phyloP scores from a whole-genome alignment of 495 filamentous ascomycete genomes.

The Gamarada debralockiae region DNA sequence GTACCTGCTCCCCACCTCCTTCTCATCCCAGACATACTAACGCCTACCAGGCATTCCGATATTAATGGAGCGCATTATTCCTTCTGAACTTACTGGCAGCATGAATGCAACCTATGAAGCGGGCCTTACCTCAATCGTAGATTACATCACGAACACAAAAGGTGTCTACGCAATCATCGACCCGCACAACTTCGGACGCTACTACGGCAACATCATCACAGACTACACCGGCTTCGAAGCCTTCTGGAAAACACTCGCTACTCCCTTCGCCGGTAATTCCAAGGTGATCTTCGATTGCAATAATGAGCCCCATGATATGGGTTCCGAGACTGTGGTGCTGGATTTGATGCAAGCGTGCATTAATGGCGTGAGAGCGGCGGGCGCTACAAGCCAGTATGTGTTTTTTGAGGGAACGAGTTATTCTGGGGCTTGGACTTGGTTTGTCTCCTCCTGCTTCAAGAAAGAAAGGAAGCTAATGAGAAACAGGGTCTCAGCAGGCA shows the following conservation, averaged over 20 bases:
- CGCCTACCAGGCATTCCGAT: too few relatives aligned
- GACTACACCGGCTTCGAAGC: conserved; percentile 46
- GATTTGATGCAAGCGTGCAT: conserved; percentile 59
- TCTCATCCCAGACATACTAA: too few relatives aligned
- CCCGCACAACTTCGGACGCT: conserved; percentile 60
- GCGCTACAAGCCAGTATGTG: conserved; percentile 61
- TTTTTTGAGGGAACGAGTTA: conserved; percentile 54
- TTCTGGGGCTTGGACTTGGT: conserved; percentile 23
- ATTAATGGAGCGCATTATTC: conserved; percentile 64
- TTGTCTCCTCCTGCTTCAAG: too few relatives aligned
- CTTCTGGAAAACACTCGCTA: conserved; percentile 57
- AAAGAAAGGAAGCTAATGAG: not conserved
- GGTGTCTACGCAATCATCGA: conserved; percentile 53
- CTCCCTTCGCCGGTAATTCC: conserved; percentile 46
- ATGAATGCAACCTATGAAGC: conserved; percentile 46
- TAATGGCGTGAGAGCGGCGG: conserved; percentile 54
- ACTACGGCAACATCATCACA: conserved; percentile 52
- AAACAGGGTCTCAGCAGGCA: conserved; percentile 26
- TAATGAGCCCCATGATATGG: conserved; percentile 62
- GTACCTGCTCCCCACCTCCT: too few relatives aligned
- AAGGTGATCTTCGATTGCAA: conserved; percentile 59
- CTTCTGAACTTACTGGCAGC: conserved; percentile 38
- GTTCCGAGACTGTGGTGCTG: conserved; percentile 56
- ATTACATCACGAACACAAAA: conserved; percentile 52
- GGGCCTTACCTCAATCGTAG: conserved; percentile 45